These are phyloP conservation scores for Fusarium succisae DNA, from an alignment of 2,329 filamentous ascomycete genomes.

Conservation along the genomic window DNA sequence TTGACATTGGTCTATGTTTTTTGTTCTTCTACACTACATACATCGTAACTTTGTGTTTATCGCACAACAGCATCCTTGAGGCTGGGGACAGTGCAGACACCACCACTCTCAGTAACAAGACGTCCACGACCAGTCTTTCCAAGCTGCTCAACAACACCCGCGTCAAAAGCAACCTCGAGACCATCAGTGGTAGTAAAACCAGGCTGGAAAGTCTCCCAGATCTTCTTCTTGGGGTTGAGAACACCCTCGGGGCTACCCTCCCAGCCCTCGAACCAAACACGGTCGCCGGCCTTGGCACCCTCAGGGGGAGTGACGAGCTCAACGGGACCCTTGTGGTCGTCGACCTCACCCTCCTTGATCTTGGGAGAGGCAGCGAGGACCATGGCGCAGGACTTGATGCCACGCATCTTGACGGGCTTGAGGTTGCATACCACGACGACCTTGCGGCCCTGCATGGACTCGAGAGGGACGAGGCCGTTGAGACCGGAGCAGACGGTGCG, in stretches of 20 bases:
- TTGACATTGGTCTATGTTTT: constrained; percentile 4
- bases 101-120: constrained; percentile 80
- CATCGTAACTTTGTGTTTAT: constrained; percentile 58
- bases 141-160: constrained; percentile 77
- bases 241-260: constrained; percentile 90
- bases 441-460: constrained; percentile 96
- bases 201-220: constrained; percentile 97
- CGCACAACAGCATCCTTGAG: constrained; percentile 84
- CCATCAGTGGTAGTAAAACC: constrained; percentile 89
- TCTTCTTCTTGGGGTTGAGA: constrained; percentile 99
- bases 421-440: constrained; percentile 97
- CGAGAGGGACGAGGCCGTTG: constrained; percentile 90
- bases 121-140: constrained; percentile 73
- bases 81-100: constrained; percentile 83
- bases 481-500: constrained; percentile 97
- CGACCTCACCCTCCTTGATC: constrained; percentile 77
- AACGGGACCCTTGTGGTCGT: constrained; percentile 88
- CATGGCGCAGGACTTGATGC: constrained; percentile 82
- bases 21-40: constrained; percentile 15
- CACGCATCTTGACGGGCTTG: constrained; percentile 99
- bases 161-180: constrained; percentile 88
- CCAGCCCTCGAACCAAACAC: constrained; percentile 95
- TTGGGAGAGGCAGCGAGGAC: constrained; percentile 93
- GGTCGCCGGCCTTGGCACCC: constrained; percentile 82
- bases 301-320: constrained; percentile 89